Conservation (phyloP, 169 alveolate genomes). For the Cryptosporidium parvum region DNA sequence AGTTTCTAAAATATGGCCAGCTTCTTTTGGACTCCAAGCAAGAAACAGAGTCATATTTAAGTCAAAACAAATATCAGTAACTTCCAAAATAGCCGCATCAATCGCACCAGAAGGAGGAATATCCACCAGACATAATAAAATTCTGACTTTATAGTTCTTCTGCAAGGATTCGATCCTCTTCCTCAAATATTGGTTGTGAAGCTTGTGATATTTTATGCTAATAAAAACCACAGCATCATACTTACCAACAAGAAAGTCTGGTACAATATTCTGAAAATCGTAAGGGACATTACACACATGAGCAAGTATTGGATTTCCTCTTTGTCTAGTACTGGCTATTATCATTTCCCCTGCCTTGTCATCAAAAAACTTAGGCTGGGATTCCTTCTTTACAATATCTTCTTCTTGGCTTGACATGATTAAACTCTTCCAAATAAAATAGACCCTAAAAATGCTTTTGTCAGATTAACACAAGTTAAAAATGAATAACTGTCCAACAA, state of each 20-base stretch:
- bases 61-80: conserved; percentile 57
- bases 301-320: conserved; percentile 74
- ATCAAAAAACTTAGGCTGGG: conserved; percentile 28
- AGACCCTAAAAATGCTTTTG: not conserved
- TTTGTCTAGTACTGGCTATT: conserved; percentile 77
- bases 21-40: conserved; percentile 74
- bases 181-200: conserved; percentile 74
- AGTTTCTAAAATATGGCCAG: conserved; percentile 77
- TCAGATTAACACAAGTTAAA: not conserved
- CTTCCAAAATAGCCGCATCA: conserved; percentile 46
- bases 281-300: conserved; percentile 65
- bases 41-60: conserved; percentile 58
- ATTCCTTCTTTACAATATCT: not conserved
- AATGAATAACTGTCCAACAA: not conserved
- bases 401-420: not conserved
- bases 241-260: conserved; percentile 79
- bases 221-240: conserved; percentile 77
- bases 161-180: conserved; percentile 75
- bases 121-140: conserved; percentile 76
- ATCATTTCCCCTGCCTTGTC: conserved; percentile 49
- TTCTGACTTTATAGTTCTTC: conserved; percentile 60
- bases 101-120: conserved; percentile 38
- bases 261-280: conserved; percentile 71
- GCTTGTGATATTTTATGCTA: conserved; percentile 76
- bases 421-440: not conserved